Base-by-base conservation (phyloP, 2,329 filamentous ascomycete genomes). In the Penicillium hesseltinei region DNA sequence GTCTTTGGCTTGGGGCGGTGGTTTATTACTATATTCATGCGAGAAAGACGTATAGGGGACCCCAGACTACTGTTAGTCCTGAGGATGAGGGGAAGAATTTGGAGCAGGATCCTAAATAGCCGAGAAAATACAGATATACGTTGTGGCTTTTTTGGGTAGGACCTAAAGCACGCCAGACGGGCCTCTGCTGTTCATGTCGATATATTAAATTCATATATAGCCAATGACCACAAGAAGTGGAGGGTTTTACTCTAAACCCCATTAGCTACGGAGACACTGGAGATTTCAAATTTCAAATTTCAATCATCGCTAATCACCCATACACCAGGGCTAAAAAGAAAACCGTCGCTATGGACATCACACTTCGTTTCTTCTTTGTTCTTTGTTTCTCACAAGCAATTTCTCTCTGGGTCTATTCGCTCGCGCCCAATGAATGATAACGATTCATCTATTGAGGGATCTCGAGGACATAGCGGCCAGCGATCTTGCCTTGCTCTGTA, bases 31-130 rank as follows among this genome's bases (percentile, higher is more conserved):
- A 76, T 60, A 61, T 83, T 27, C 78, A 82, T 71, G 84, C 83
- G 7, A 74, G 78, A 54, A 86, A 85, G 67, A 85, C 82, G 78
- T 86, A 85, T 64, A 83, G 75, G 1, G 84, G 84, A 0, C 84
- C 84, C 4, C 84, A 82, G 73, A 79, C 80, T 45, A 87, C 84
- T 3, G 73, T 85, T 51, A 75, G 75, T n/a, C 58, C 56, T 1
- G 62, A 63, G 45, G 61, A 62, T 54, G 64, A 61, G 35, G 62
- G 64, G 1, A 64, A 58, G 48, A 10, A 5, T 29, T 31, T 51
- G 21, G 46, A 55, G 31, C n/a, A 10, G 38, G 39, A 31, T 27
- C 13, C 17, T 35, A 42, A n/a, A 25, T 38, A 27, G 23, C 10
- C 6, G 11, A 8, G 4, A 11, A 17, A 23, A 49, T n/a, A 27